Evolutionary conservation across 768 basidiomycete species (phyloP).

Genomic region (Amanita inopinata): DNA sequence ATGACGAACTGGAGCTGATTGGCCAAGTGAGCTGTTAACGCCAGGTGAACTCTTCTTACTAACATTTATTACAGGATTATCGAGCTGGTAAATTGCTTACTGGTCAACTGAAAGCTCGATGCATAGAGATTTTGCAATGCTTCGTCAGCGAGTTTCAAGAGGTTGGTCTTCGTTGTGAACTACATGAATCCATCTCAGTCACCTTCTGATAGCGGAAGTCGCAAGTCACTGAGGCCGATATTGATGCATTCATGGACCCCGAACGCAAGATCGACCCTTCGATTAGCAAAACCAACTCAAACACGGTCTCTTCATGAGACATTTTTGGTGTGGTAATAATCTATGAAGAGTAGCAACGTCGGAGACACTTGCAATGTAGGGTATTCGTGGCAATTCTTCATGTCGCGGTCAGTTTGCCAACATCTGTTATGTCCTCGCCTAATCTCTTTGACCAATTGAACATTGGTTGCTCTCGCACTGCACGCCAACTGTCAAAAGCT

Average conservation of each 20-base stretch:
- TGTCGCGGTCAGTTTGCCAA: conserved; percentile 12
- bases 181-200: conserved; percentile 8
- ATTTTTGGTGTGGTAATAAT: background rate
- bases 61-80: conserved; percentile 59
- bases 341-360: background rate
- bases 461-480: conserved; percentile 18
- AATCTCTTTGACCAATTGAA: conserved; percentile 42
- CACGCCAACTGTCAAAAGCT: conserved; percentile 55
- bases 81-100: conserved; percentile 81
- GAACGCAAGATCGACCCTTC: conserved; percentile 64
- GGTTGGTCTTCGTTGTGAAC: conserved; percentile 19
- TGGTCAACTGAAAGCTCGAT: conserved; percentile 83
- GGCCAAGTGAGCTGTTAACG: conserved; percentile 47
- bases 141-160: conserved; percentile 86
- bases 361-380: background rate
- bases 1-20: conserved; percentile 71
- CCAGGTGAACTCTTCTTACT: background rate
- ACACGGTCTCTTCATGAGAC: background rate
- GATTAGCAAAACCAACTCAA: conserved; percentile 20
- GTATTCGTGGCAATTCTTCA: background rate
- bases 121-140: conserved; percentile 72
- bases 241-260: conserved; percentile 73
- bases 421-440: conserved; percentile 18
- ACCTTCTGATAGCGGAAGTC: conserved; percentile 51
- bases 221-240: conserved; percentile 67